Conservation (phyloP, 257 asterid species). For the Salvia miltiorrhiza region DNA sequence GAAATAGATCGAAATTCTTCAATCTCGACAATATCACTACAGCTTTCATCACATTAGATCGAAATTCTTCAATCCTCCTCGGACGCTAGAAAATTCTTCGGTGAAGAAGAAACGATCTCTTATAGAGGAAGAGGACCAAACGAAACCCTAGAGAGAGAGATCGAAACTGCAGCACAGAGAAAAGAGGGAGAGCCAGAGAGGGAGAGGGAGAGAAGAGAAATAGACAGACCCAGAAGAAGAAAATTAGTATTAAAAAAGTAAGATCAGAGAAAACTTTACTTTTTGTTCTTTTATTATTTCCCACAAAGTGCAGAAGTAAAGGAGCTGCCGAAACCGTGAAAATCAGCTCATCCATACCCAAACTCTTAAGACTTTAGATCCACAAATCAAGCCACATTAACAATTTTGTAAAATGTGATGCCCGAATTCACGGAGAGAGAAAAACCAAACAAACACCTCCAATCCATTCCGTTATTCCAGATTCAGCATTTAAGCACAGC, state of each 20-base stretch:
- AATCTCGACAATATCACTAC: too few relatives aligned
- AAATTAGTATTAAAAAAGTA: background rate
- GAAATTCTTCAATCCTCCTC: too few relatives aligned
- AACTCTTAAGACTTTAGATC: slow-evolving; percentile 4
- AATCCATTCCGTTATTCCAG: background rate
- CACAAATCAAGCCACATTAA: background rate
- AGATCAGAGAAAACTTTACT: background rate
- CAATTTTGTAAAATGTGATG: background rate
- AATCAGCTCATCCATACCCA: background rate
- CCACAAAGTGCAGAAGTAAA: background rate
- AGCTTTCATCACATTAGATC: too few relatives aligned
- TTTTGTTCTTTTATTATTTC: background rate
- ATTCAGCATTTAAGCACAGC: slow-evolving; percentile 5
- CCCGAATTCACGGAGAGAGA: slow-evolving; percentile 2
- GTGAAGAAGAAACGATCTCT: too few relatives aligned
- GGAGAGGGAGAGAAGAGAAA: too few relatives aligned
- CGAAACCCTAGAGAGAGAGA: too few relatives aligned
- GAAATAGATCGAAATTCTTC: too few relatives aligned
- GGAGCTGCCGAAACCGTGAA: background rate
- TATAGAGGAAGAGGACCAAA: too few relatives aligned
- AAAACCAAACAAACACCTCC: background rate
- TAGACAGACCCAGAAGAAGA: background rate
- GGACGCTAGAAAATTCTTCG: too few relatives aligned
- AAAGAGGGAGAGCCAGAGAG: too few relatives aligned
- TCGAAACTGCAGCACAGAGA: too few relatives aligned